Percentiles rank a stretch among this genome's conserved stretches.
phyloP scores from a whole-genome alignment of 208 protist species.

The Plasmodiophora brassicae region DNA sequence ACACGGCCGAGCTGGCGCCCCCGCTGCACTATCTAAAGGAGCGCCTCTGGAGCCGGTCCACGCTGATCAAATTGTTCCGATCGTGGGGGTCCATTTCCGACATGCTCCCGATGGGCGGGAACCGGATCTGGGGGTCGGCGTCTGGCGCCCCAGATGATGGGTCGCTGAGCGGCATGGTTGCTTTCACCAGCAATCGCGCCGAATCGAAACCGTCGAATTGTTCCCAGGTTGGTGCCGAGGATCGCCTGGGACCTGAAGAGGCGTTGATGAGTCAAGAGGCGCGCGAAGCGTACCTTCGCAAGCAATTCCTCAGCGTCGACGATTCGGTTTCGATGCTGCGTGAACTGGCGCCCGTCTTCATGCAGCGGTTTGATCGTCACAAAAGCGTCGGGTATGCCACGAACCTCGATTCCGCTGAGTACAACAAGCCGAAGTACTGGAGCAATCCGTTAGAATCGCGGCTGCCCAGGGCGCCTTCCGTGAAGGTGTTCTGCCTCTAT shows the following conservation, averaged over 20 bases:
- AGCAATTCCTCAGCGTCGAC: not conserved
- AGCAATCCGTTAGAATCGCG: slow-evolving; percentile 18
- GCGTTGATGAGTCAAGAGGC: no score
- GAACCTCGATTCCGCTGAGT: not conserved
- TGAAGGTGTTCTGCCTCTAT: slow-evolving; percentile 34
- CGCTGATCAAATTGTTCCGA: slow-evolving; percentile 7
- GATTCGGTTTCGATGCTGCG: not conserved
- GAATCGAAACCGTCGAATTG: no score
- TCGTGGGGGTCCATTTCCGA: not conserved
- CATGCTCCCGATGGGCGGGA: slow-evolving; percentile 24
- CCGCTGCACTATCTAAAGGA: slow-evolving; percentile 25
- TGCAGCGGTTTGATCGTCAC: not conserved
- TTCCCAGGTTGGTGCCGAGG: no score
- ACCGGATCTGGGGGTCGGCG: not conserved
- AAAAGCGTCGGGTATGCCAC: not conserved
- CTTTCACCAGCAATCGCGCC: no score
- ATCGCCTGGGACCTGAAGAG: not conserved
- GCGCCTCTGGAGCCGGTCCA: not conserved
- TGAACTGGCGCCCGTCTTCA: not conserved
- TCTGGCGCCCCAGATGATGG: not conserved
- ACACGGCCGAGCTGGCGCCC: slow-evolving; percentile 23
- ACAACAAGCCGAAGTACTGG: slow-evolving; percentile 2
- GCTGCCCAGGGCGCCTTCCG: not conserved
- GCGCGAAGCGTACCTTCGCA: no score
- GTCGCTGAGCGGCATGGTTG: no score